Evolutionary conservation across 306 rosid species (phyloP).

Genomic region (Cucumis hystrix): DNA sequence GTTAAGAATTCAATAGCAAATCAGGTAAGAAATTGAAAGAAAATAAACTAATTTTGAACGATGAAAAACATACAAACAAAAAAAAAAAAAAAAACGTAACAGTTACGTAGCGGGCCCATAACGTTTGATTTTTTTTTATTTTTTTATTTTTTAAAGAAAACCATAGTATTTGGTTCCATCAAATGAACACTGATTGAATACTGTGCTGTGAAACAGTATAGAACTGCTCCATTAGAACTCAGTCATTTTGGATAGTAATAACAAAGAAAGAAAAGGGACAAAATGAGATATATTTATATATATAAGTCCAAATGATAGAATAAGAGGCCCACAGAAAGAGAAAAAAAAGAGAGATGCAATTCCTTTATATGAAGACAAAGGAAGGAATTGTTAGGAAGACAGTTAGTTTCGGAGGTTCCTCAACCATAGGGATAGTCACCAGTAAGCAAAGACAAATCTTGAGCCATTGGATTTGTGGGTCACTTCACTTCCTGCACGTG

Average conservation of each 20-base stretch:
- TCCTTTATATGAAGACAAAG: conserved; percentile 55
- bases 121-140: no score
- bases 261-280: background rate
- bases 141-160: no score
- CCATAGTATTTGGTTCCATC: background rate
- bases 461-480: conserved; percentile 39
- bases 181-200: background rate
- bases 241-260: background rate
- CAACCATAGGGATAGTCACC: conserved; percentile 3
- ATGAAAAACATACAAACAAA: no score
- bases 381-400: conserved; percentile 56
- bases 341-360: background rate
- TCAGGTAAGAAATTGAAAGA: no score
- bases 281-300: background rate
- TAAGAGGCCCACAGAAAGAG: background rate
- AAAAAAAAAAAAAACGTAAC: no score
- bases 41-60: no score
- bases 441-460: conserved; percentile 25
- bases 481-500: conserved; percentile 77
- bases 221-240: background rate
- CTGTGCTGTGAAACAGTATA: background rate
- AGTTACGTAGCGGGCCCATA: no score
- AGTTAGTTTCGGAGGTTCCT: conserved; percentile 37
- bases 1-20: no score
- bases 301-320: background rate